Evolutionary conservation across 306 rosid genomes (phyloP).

Genomic region (Cicer cuneatum): DNA sequence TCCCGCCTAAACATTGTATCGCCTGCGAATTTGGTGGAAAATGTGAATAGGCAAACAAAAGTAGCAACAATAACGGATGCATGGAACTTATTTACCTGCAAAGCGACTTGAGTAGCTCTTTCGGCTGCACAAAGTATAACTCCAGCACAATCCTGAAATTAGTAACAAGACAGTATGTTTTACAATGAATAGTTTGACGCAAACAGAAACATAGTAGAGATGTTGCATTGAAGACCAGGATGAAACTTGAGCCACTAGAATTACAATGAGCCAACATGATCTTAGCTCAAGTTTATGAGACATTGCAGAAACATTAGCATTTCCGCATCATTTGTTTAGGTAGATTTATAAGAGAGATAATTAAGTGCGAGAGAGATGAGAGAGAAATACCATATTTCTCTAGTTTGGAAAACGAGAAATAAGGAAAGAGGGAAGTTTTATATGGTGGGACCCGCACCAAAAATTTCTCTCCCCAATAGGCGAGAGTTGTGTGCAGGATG

Average conservation of each 20-base stretch:
- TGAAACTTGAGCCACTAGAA: neutral
- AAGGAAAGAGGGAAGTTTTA: no score
- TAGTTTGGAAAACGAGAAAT: no score
- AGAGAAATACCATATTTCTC: no score
- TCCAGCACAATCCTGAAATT: slow-evolving; percentile 94
- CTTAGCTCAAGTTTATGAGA: slow-evolving; percentile 1
- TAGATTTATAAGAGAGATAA: no score
- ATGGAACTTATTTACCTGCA: slow-evolving; percentile 65
- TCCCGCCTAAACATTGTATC: slow-evolving; percentile 93
- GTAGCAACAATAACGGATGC: slow-evolving; percentile 4
- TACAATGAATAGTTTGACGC: neutral
- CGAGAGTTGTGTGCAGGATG: no score
- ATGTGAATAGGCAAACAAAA: neutral
- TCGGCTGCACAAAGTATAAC: slow-evolving; percentile 87
- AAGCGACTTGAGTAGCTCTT: slow-evolving; percentile 93
- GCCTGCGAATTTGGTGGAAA: slow-evolving; percentile 57
- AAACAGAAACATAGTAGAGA: neutral
- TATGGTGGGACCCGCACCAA: no score
- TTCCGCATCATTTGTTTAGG: neutral
- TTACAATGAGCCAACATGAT: slow-evolving; percentile 2
- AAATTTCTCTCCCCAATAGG: no score
- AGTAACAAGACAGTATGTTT: slow-evolving; percentile 28
- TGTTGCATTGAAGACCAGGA: slow-evolving; percentile 7
- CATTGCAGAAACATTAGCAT: slow-evolving; percentile 6
- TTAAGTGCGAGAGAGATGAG: no score